Evolutionary conservation across 768 basidiomycete genomes (phyloP), one percentile per base, ranked within the genome.

Genomic region (Trametes coccinea): DNA sequence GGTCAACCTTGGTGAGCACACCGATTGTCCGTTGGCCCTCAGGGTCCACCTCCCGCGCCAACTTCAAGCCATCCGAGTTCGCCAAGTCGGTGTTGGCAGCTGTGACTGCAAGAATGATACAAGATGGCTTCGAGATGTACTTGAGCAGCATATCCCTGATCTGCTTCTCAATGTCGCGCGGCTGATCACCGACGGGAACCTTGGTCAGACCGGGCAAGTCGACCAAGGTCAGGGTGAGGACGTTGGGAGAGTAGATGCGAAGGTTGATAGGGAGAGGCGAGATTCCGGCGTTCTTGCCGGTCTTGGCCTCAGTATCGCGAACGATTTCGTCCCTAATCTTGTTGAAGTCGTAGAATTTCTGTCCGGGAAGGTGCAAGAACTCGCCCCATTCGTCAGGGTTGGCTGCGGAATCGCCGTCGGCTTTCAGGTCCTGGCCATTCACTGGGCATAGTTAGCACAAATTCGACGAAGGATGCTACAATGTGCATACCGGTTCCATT

Each of bases 331-430:
- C 92, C 60, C 96, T 82, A 72, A 98, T 97, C 82, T 97, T 95
- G 76, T 87, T 82, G 78, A 99, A 99, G 79, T 99, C 96, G 74
- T 89, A 93, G 77, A 98, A 95, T 77, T 98, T 99, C 79, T 98
- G 92, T 61, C 92, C 91, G 0, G 96, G 97, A 41, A 98, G 83
- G 69, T 95, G 94, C 33, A 98, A 80, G 82, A 99, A 99, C 76
- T 99, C 97, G 68, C 96, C 97, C 97, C 97, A 99, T 75, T 98
- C 97, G 68, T 97, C 87, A 57, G 87, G 80, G 73, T 98, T 98
- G 75, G 90, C 92, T 31, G 84, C 79, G 63, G 89, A 87, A 77
- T 92, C 91, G 33, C 61, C 56, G 10, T 55, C 56, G 4, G 56
- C 6, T 47, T 63, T 63, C 34, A 63, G 29, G 44, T 63, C 62